Conservation (phyloP, 441 rosid species). For the Populus tomentosa region DNA sequence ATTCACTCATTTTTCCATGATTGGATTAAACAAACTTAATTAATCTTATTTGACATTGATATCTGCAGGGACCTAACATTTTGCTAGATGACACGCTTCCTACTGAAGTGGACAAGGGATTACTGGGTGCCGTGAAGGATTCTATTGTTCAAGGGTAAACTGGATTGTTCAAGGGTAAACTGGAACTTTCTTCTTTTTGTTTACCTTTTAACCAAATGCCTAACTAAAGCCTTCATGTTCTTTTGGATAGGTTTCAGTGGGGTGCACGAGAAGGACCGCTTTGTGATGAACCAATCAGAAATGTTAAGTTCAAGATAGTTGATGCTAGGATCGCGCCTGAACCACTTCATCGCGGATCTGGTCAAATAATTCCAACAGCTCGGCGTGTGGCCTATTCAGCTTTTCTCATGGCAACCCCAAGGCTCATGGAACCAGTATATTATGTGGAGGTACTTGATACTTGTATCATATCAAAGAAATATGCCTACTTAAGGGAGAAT, state of each 20-base stretch:
- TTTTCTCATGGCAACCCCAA: conserved; percentile 93
- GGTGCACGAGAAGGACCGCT: conserved; percentile 99
- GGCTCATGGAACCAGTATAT: conserved; percentile 98
- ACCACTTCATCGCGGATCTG: conserved; percentile 91
- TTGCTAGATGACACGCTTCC: conserved; percentile 92
- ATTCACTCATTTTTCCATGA: not conserved
- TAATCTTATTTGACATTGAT: not conserved
- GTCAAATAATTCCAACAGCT: conserved; percentile 97
- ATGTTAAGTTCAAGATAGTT: conserved; percentile 93
- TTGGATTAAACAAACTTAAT: not conserved
- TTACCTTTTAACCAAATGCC: not conserved
- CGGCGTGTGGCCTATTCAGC: conserved; percentile 90
- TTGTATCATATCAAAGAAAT: not conserved
- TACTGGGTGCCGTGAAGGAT: conserved; percentile 81
- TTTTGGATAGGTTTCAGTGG: conserved; percentile 79
- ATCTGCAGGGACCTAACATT: conserved; percentile 82
- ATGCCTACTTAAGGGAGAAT: not conserved
- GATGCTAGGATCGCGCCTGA: conserved; percentile 92
- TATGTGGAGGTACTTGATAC: conserved; percentile 91
- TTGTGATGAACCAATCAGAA: conserved; percentile 96
- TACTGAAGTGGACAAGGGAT: conserved; percentile 83
- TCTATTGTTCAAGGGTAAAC: conserved; percentile 98
- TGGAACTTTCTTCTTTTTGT: not conserved
- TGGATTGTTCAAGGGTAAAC: too few relatives aligned
- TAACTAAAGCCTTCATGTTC: not conserved